Evolutionary conservation across 495 filamentous ascomycete genomes (phyloP), one percentile per base, ranked within the genome.

Genomic region (Neurospora sp.): DNA sequence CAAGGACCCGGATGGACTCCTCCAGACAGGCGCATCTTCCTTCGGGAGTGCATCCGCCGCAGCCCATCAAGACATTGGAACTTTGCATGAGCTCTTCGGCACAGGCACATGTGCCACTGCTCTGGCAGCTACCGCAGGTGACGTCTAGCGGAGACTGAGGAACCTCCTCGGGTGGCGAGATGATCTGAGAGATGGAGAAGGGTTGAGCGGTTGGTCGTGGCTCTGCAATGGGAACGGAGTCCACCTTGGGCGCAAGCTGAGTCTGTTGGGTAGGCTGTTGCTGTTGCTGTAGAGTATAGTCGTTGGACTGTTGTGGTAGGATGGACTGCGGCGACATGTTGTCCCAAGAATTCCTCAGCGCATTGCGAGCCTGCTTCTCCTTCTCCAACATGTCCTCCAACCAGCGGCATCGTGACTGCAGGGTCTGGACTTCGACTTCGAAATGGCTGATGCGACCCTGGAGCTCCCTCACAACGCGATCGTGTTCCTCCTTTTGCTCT

Each of bases 11-110:
- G 40, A 92, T 86, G 1, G 87, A 86, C 76, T 91, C 90, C 71
- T 93, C 91, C 12, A 94, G 85, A 76, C 92, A 94, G 74, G 90
- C 87, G 75, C 92, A 94, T 75, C 82, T 88, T 75, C 77, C 82
- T 72, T 83, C 80, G 69, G 85, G 66, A 16, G 86, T 88, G 77
- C 92, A 94, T 38, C 88, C 87, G 38, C 86, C 88, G 78, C 92
- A 94, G 1, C 89, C 90, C 44, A 88, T 74, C 0, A 85, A 78
- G 12, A 79, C 48, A 10, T 81, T 77, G 31, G 81, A 75, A 46
- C 73, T 46, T 38, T 80, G 80, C 20, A 88, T 80, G 42, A 83
- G 86, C 69, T 86, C 81, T 7, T 88, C 84, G 31, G 85, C 84
- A 74, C 88, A 90, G 54, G 83, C 84, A 74, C 88, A 90, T 10